Percentiles rank a stretch among this genome's conserved stretches.
phyloP scores from a whole-genome alignment of 2,329 filamentous ascomycete species.

The Diaporthe vaccinii region DNA sequence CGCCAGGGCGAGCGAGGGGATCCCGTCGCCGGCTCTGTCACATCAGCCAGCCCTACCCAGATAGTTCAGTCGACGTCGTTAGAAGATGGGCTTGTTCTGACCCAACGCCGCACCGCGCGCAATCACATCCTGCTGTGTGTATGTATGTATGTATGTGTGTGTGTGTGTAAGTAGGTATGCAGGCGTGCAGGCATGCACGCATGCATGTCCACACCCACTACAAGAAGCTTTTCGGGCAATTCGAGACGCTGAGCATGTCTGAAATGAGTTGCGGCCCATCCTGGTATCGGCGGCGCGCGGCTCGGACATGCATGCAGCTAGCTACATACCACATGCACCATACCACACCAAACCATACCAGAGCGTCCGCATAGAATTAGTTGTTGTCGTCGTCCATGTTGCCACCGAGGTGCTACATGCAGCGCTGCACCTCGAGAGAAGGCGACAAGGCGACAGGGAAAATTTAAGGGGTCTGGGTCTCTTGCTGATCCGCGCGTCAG shows the following conservation, averaged over 20 bases:
- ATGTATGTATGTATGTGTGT: background rate
- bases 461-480: slow-evolving; percentile 40
- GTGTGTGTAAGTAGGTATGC: background rate
- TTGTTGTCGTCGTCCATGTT: background rate
- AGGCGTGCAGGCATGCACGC: background rate
- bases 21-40: slow-evolving; percentile 8
- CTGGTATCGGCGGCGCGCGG: slow-evolving; percentile 28
- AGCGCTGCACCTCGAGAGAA: slow-evolving; percentile 2
- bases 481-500: slow-evolving; percentile 42
- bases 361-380: background rate
- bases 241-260: slow-evolving; percentile 23
- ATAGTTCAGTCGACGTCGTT: background rate
- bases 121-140: background rate
- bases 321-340: slow-evolving; percentile 10
- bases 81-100: background rate
- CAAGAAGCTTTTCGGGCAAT: slow-evolving; percentile 6
- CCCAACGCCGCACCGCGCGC: slow-evolving; percentile 29
- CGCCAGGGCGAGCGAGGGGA: background rate
- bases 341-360: background rate
- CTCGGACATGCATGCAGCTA: slow-evolving; percentile 24
- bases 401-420: background rate
- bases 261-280: slow-evolving; percentile 28
- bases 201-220: slow-evolving; percentile 9
- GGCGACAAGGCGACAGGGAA: slow-evolving; percentile 26
- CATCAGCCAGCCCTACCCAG: background rate